Evolutionary conservation across 345 rosid species (phyloP), one percentile per base, ranked within the genome.

Genomic region (Dipteronia dyeriana): DNA sequence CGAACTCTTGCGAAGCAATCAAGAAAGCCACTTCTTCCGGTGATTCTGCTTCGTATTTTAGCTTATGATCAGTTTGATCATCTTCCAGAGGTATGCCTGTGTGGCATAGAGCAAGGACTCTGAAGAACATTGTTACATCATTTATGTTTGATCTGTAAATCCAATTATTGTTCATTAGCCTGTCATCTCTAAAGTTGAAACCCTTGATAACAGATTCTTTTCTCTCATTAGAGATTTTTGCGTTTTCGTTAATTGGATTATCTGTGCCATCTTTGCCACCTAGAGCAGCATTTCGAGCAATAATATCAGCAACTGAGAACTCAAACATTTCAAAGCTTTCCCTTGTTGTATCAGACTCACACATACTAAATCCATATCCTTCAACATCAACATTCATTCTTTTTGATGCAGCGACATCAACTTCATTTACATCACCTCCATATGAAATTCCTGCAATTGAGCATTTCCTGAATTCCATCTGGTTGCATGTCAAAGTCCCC

Each of bases 401-500:
- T 68, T 78, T 86, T 3, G 91, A 86, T 65, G 91, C 90, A 17
- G 90, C 95, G 68, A 88, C 81, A 61, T 93, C 95, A 53, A 91
- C 89, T 75, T 91, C 91, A 51, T 85, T 87, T 23, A 82, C 77
- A 73, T 77, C 75, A 17, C 86, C 85, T 7, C 94, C 95, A 78
- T 92, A 92, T 0, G 95, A 84, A 61, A 82, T 68, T 75, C 97
- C 94, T 2, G 92, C 95, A 26, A 93, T 88, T 0, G 97, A 93
- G 77, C 97, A 93, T 84, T 91, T 93, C 85, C 84, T 76, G 68
- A 93, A 91, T 19, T 93, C 94, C 97, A 93, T 93, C 80, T 80
- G 95, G 71, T 93, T 91, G 80, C 97, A 87, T 12, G 97, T 93
- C 87, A 93, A 83, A 22, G 97, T 93, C 64, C 96, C 97, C 1